Base-by-base conservation (phyloP, 768 basidiomycete species). In the Amanita brunnescens region DNA sequence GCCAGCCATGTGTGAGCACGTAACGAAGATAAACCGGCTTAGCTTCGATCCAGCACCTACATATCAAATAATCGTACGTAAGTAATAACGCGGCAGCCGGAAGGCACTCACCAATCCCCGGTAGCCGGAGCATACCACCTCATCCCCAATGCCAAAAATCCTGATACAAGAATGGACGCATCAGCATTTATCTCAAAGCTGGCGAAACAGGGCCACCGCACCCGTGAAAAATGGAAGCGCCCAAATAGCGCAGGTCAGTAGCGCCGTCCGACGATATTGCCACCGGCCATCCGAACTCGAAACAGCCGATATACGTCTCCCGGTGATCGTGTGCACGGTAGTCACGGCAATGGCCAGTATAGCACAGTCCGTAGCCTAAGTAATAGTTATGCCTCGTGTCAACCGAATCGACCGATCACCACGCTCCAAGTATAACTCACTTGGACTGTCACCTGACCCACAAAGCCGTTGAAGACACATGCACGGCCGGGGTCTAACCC, bases 1-100 rank as follows among this genome's bases (percentile, higher is more conserved):
- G 47, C 55, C 55, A 55, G 4, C 50, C 52, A 37, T 55, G 55
- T 12, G 55, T 55, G 9, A 55, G 39, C 2, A 55, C 52, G 38
- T 55, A 55, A 16, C 55, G 52, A 26, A 55, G 21, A 37, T 53
- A 55, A 29, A 39, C 18, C 16, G 55, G 55, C 6, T 55, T 49
- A 9, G 47, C 39, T 12, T 43, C 40, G 18, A 55, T 39, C 55
- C 55, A 55, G 33, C 55, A 55, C 54, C 54, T 55, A n/a, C n/a
- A n/a, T n/a, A 40, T 38, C 14, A 21, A 20, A 13, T 18, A 13
- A 16, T 8, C 26, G 26, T 33, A 29, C 9, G 44, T 14, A 1
- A n/a, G 16, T 7, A 20, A 10, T 20, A 3, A 5, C 9, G n/a
- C 16, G 21, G 16, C 5, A 16, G 12, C 21, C 12, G 33, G 40